phyloP scores from a whole-genome alignment of 371 early-diverging fungal genomes.

The Mucor racemosus region DNA sequence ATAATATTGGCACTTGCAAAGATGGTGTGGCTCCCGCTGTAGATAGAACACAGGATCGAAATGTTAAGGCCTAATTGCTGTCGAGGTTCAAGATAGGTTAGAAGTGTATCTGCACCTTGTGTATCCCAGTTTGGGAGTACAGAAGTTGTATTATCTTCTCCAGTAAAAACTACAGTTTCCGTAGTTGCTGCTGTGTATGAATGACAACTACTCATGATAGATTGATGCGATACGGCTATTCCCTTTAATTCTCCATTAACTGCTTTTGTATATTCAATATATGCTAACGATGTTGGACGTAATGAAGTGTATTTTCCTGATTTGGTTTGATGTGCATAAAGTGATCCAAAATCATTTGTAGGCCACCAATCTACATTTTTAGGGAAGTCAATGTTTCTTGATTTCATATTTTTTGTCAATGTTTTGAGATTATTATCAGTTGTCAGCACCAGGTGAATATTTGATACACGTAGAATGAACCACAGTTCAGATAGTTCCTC shows the following conservation, averaged over 20 bases:
- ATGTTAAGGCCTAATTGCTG: conserved; percentile 77
- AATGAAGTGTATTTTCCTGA: conserved; percentile 45
- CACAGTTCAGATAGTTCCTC: conserved; percentile 78
- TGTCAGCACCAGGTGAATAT: conserved; percentile 67
- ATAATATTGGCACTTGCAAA: conserved; percentile 63
- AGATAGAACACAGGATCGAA: conserved; percentile 67
- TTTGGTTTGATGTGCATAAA: conserved; percentile 58
- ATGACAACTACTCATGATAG: conserved; percentile 70
- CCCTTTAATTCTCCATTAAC: conserved; percentile 82
- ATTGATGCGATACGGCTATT: conserved; percentile 74
- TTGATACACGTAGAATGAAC: conserved; percentile 69
- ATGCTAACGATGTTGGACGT: conserved; percentile 65
- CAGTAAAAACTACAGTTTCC: conserved; percentile 16
- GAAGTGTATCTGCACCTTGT: conserved; percentile 51
- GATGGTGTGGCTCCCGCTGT: conserved; percentile 69
- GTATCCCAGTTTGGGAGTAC: conserved; percentile 29
- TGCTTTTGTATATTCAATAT: conserved; percentile 81
- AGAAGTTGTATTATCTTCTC: conserved; percentile 18
- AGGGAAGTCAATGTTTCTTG: conserved; percentile 61
- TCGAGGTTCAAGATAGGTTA: conserved; percentile 76
- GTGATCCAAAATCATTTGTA: conserved; percentile 67
- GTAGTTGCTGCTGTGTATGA: conserved; percentile 29
- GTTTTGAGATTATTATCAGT: conserved; percentile 77
- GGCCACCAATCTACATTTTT: conserved; percentile 75
- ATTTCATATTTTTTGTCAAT: conserved; percentile 64